phyloP scores from a whole-genome alignment of 2,329 filamentous ascomycete genomes.

The Penicillium nordicum region DNA sequence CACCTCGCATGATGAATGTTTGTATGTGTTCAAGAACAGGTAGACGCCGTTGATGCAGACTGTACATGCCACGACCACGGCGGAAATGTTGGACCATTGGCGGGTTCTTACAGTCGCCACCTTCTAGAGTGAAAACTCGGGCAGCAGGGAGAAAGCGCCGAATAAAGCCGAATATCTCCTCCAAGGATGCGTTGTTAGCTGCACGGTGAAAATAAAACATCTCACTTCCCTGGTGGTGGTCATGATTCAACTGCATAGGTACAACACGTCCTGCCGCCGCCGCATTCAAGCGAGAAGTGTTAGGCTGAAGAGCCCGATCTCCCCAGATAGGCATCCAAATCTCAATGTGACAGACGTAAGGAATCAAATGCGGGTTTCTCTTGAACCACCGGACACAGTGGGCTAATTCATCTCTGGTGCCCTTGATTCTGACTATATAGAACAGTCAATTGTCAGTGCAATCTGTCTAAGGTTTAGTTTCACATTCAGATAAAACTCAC shows the following conservation, averaged over 20 bases:
- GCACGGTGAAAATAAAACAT: constrained; percentile 32
- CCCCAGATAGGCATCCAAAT: constrained; percentile 73
- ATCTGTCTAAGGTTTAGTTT: not conserved
- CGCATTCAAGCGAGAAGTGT: constrained; percentile 16
- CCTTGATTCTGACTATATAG: constrained; percentile 65
- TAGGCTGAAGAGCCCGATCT: constrained; percentile 51
- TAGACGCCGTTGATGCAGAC: constrained; percentile 28
- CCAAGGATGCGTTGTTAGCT: constrained; percentile 64
- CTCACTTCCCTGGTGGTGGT: not conserved
- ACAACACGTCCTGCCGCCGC: not conserved
- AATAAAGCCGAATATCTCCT: constrained; percentile 66
- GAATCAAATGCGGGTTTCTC: constrained; percentile 56
- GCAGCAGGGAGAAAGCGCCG: constrained; percentile 57
- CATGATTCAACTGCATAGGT: not conserved
- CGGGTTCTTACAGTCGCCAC: constrained; percentile 72
- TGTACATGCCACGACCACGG: not conserved
- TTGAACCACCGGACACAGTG: constrained; percentile 61
- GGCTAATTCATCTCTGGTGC: constrained; percentile 60
- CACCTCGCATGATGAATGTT: constrained; percentile 68
- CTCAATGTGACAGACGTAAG: constrained; percentile 69
- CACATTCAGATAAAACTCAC: constrained; percentile 25
- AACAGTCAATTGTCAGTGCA: not conserved
- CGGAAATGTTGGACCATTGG: constrained; percentile 61
- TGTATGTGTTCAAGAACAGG: constrained; percentile 55
- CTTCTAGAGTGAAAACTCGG: constrained; percentile 68